A percentile compares a stretch with the other conserved stretches of the same genome.
These are phyloP conservation scores for Eremothecium coryli DNA, from an alignment of 1,139 yeast species.

Conservation along the genomic window DNA sequence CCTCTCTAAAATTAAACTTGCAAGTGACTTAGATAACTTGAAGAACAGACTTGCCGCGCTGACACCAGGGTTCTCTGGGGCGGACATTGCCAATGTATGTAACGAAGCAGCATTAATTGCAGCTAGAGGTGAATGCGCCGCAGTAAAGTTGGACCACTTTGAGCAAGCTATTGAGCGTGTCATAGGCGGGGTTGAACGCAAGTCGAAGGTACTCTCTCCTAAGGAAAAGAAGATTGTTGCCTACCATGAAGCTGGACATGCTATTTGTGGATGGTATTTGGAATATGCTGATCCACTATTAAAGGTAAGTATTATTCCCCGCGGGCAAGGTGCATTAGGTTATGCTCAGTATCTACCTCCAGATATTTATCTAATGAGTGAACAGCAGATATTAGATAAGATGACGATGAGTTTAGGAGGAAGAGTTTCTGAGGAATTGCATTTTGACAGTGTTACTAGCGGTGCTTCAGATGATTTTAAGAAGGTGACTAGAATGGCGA, in stretches of 20 bases:
- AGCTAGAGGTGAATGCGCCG: constrained; percentile 52
- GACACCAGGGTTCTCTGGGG: constrained; percentile 82
- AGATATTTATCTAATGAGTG: constrained; percentile 58
- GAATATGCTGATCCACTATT: constrained; percentile 67
- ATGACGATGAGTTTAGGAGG: constrained; percentile 82
- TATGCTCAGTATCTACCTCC: constrained; percentile 78
- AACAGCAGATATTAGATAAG: constrained; percentile 58
- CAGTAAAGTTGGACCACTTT: constrained; percentile 54
- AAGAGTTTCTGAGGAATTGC: constrained; percentile 68
- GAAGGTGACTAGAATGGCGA: constrained; percentile 70
- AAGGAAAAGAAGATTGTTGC: constrained; percentile 70
- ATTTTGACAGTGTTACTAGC: constrained; percentile 67
- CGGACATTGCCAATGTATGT: constrained; percentile 76
- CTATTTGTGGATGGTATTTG: constrained; percentile 69
- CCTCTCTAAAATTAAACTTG: constrained; percentile 48
- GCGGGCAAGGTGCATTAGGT: constrained; percentile 80
- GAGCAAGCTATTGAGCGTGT: constrained; percentile 79
- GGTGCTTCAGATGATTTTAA: constrained; percentile 80
- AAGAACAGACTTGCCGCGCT: constrained; percentile 68
- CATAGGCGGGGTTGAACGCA: constrained; percentile 71
- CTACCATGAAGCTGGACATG: constrained; percentile 79
- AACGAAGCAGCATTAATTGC: constrained; percentile 80
- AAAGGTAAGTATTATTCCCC: constrained; percentile 72
- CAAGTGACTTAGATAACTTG: constrained; percentile 46
- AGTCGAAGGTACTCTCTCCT: constrained; percentile 56